phyloP scores from a whole-genome alignment of 345 rosid genomes.

The Noccaea bulbosa region DNA sequence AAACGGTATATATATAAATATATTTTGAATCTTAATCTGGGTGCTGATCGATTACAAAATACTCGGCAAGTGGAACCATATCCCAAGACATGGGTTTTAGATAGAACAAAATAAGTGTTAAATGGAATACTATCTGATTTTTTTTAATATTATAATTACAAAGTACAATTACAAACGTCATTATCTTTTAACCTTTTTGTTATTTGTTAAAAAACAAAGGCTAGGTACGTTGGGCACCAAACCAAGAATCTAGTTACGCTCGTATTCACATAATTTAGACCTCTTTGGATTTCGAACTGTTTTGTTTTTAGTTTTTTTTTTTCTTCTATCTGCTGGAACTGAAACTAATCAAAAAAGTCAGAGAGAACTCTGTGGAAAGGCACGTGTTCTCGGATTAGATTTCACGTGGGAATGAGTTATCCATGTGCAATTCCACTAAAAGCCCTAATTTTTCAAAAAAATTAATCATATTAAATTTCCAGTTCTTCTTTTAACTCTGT shows the following conservation, averaged over 20 bases:
- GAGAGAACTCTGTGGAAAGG: conserved; percentile 39
- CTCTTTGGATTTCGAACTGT: conserved; percentile 20
- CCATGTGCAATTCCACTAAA: conserved; percentile 43
- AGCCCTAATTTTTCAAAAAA: conserved; percentile 8
- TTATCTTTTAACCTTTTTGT: not conserved
- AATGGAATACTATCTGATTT: conserved; percentile 9
- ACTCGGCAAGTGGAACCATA: conserved; percentile 28
- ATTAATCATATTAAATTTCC: conserved; percentile 18
- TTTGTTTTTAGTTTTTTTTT: not conserved
- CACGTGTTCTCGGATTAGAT: conserved; percentile 45
- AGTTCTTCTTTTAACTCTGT: conserved; percentile 19
- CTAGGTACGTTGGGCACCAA: conserved; percentile 30
- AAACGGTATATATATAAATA: no score
- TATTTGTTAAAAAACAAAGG: not conserved
- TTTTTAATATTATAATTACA: not conserved
- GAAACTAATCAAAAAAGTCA: conserved; percentile 40
- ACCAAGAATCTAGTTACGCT: conserved; percentile 30
- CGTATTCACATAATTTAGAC: conserved; percentile 39
- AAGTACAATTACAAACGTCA: conserved; percentile 26
- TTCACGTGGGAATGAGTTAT: conserved; percentile 45
- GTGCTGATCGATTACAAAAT: conserved; percentile 14
- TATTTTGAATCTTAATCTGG: not conserved
- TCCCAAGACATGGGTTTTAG: conserved; percentile 41
- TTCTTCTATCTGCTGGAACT: conserved; percentile 3
- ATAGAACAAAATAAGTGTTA: conserved; percentile 33